Conservation (phyloP, 2,329 filamentous ascomycete species). For the Clonostachys byssicola region DNA sequence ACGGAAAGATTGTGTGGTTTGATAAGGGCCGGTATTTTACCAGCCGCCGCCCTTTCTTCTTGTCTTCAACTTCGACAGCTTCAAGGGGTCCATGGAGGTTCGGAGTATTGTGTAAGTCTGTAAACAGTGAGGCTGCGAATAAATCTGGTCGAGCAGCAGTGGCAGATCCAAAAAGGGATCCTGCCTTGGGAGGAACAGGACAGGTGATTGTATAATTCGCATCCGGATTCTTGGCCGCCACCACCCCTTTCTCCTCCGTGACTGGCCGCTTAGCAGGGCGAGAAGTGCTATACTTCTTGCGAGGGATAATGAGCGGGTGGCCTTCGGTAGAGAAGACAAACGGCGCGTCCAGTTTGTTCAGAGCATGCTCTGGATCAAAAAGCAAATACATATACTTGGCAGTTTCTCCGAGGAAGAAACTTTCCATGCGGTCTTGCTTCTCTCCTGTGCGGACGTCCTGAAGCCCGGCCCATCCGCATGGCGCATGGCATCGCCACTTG, state of each 20-base stretch:
- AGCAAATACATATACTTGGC: slow-evolving; percentile 93
- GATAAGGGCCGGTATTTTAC: slow-evolving; percentile 47
- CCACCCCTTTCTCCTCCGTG: slow-evolving; percentile 2
- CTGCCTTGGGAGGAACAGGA: slow-evolving; percentile 51
- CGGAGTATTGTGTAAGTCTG: slow-evolving; percentile 74
- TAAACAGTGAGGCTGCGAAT: slow-evolving; percentile 84
- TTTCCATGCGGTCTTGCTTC: slow-evolving; percentile 93
- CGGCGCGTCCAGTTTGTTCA: slow-evolving; percentile 81
- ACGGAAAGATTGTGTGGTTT: slow-evolving; percentile 86
- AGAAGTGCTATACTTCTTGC: slow-evolving; percentile 7
- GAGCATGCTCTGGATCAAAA: slow-evolving; percentile 78
- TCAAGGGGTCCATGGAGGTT: slow-evolving; percentile 48
- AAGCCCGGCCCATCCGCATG: slow-evolving; percentile 90
- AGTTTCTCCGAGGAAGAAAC: slow-evolving; percentile 96
- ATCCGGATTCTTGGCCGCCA: slow-evolving; percentile 25
- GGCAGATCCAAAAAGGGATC: slow-evolving; percentile 71
- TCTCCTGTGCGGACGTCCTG: slow-evolving; percentile 80
- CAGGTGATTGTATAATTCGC: slow-evolving; percentile 57
- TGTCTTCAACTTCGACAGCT: slow-evolving; percentile 35
- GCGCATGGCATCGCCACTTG: slow-evolving; percentile 80
- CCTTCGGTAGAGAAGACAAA: slow-evolving; percentile 97
- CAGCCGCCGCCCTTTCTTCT: slow-evolving; percentile 28
- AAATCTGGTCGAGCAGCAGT: slow-evolving; percentile 77
- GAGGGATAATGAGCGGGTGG: slow-evolving; percentile 82
- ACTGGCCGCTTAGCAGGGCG: slow-evolving; percentile 1